Evolutionary conservation across 1,139 yeast species (phyloP).

Genomic region (Taphrina deformans): DNA sequence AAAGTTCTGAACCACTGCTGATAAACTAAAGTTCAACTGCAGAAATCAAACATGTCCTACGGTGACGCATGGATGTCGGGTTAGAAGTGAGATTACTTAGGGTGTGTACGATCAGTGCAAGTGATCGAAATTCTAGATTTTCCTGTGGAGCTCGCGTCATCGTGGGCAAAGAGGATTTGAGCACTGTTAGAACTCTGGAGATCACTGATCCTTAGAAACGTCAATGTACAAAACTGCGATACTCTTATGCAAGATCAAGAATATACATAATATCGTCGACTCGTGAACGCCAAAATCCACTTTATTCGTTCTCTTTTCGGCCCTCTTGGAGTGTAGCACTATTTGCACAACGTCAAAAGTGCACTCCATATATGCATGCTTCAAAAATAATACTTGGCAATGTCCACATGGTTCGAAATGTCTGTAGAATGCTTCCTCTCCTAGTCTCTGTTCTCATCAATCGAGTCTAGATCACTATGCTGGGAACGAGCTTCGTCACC

Average conservation of each 20-base stretch:
- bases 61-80: constrained; percentile 1
- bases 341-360: too few relatives aligned
- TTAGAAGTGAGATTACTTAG: not conserved
- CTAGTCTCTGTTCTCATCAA: constrained; percentile 30
- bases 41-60: not conserved
- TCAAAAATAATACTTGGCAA: not conserved
- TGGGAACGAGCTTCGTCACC: constrained; percentile 22
- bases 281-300: too few relatives aligned
- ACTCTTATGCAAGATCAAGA: too few relatives aligned
- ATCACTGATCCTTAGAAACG: too few relatives aligned
- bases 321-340: too few relatives aligned
- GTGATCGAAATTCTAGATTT: not conserved
- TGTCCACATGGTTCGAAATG: not conserved
- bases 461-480: not conserved
- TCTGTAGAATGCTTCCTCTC: constrained; percentile 2
- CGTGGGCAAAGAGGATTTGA: too few relatives aligned
- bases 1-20: too few relatives aligned
- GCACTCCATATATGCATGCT: not conserved
- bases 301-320: too few relatives aligned
- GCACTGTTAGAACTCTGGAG: too few relatives aligned
- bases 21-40: not conserved
- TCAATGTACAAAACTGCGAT: too few relatives aligned
- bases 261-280: not conserved
- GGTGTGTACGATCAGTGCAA: not conserved
- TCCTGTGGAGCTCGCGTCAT: not conserved